These are phyloP conservation scores for Paecilomyces dactylethromorphus DNA, from an alignment of 2,329 filamentous ascomycete species.

Conservation along the genomic window DNA sequence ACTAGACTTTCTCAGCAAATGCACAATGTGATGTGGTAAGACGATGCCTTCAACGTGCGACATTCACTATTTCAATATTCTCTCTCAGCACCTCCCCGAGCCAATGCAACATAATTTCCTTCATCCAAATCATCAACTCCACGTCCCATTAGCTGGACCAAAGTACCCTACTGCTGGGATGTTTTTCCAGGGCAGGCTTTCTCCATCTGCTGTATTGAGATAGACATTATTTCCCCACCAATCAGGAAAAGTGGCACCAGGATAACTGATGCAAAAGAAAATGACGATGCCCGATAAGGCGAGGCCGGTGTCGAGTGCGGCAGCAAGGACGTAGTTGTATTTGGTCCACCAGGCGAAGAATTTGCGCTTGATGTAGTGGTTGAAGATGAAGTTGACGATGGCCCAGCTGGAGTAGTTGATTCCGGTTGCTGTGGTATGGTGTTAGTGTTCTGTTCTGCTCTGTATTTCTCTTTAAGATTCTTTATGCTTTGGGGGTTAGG, in stretches of 20 bases:
- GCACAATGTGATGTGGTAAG: too few species aligned
- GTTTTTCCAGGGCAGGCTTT: conserved; percentile 19
- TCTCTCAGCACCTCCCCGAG: neutral
- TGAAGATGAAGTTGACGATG: conserved; percentile 61
- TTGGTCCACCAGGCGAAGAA: conserved; percentile 45
- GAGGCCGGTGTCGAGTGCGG: conserved; percentile 31
- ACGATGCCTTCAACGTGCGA: too few species aligned
- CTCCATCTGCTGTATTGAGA: conserved; percentile 23
- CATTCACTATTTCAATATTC: neutral
- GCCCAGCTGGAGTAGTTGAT: conserved; percentile 31
- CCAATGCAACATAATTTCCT: neutral
- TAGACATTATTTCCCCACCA: conserved; percentile 30
- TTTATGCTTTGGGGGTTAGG: neutral
- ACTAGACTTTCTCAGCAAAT: too few species aligned
- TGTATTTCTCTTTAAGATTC: too few species aligned
- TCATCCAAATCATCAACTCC: conserved; percentile 4
- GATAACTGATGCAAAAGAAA: conserved; percentile 28
- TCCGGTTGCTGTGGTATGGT: conserved; percentile 16
- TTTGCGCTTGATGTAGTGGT: conserved; percentile 63
- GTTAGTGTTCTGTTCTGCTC: neutral
- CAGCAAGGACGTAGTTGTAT: conserved; percentile 39
- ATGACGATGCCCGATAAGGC: conserved; percentile 28
- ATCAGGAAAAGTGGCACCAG: conserved; percentile 21
- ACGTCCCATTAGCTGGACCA: conserved; percentile 23
- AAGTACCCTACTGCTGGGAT: conserved; percentile 23